Evolutionary conservation across 2,329 filamentous ascomycete genomes (phyloP), one percentile per base, ranked within the genome.

Genomic region (Calonectria pteridis): DNA sequence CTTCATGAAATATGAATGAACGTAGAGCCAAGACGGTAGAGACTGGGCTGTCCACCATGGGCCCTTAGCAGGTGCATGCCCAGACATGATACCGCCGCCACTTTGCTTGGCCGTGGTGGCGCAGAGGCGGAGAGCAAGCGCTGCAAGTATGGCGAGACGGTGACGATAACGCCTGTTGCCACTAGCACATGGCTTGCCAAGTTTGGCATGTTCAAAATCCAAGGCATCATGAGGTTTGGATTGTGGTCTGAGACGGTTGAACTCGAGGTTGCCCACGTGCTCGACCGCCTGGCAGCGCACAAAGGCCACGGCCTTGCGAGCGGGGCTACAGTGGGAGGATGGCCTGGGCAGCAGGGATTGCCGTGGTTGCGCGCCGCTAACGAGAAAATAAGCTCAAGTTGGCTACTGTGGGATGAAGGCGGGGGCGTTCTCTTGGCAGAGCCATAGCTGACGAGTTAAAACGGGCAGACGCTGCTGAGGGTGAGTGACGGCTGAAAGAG

Each of bases 391-490:
- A 62, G 55, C 55, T 62, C 55, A 59, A 13, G 55, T 3, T 62
- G 35, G 53, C 33, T 37, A 26, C 20, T 37, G 53, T 37, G 53
- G 53, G 55, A 62, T 62, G 33, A 35, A 62, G 55, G 55, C 55
- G 55, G 55, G 50, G 55, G 55, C 33, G 33, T 62, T 62, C 33
- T 55, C 55, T 62, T 62, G 55, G 55, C 55, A 37, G 23, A 40
- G 18, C 14, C 33, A 33, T 62, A 35, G 55, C 33, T 29, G 23
- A 10, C 43, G 43, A 46, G n/a, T 59, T 37, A 35, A 37, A 59
- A 23, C n/a, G 23, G 55, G 16, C 31, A 20, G 31, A 26, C n/a
- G 55, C n/a, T 26, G 6, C 13, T 6, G 26, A 18, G 23, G 26
- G 33, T 35, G n/a, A 28, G 23, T 16, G 23, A 62, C n/a, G 55